Percentiles rank a stretch among this genome's conserved stretches.
phyloP scores from a whole-genome alignment of 345 rosid genomes.

The Eucalyptus melliodora region DNA sequence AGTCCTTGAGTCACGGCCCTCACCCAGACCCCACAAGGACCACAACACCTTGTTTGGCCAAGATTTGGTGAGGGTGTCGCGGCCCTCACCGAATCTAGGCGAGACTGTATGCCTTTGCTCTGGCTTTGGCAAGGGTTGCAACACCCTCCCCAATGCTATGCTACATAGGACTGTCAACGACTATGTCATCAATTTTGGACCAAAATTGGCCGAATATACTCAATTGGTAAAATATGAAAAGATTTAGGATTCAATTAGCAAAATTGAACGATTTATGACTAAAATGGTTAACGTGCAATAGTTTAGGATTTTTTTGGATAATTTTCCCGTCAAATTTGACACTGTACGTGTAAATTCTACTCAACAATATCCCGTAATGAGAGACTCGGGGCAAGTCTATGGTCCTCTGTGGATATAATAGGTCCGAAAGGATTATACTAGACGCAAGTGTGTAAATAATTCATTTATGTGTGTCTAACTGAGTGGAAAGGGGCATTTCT shows the following conservation, averaged over 20 bases:
- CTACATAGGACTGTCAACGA: fast-evolving
- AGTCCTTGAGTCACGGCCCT: background rate
- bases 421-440: background rate
- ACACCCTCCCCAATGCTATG: background rate
- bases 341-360: background rate
- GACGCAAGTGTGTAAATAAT: background rate
- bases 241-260: too few relatives aligned
- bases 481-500: background rate
- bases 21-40: fast-evolving
- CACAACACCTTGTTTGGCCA: fast-evolving
- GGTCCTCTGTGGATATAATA: background rate
- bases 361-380: background rate
- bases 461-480: background rate
- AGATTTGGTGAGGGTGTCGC: background rate
- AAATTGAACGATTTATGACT: too few relatives aligned
- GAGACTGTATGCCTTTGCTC: fast-evolving
- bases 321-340: background rate
- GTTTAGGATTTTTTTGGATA: too few relatives aligned
- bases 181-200: too few relatives aligned
- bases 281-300: background rate
- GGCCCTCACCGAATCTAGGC: background rate
- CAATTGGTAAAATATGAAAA: background rate
- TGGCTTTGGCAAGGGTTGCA: fast-evolving
- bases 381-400: background rate
- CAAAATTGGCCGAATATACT: background rate